Conservation (phyloP, 257 asterid genomes). For the Solanum pimpinellifolium region DNA sequence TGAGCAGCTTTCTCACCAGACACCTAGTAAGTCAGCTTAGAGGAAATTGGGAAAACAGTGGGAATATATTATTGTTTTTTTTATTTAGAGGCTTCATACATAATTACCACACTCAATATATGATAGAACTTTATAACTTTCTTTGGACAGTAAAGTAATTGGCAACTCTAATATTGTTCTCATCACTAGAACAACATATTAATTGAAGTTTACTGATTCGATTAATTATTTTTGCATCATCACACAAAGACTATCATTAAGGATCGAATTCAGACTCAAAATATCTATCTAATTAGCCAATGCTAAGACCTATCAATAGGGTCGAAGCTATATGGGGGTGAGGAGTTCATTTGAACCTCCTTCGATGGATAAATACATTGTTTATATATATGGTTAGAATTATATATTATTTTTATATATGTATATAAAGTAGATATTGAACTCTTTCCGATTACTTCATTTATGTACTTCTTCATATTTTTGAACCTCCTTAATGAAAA, state of each 20-base stretch:
- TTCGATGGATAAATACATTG: fast-evolving
- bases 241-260: background rate
- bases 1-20: constrained; percentile 9
- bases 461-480: background rate
- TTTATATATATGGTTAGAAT: too few species aligned
- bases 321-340: fast-evolving
- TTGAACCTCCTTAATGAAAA: background rate
- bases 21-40: background rate
- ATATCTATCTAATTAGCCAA: background rate
- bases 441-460: background rate
- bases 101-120: background rate
- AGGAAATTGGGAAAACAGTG: background rate
- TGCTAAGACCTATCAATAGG: background rate
- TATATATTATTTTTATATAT: too few species aligned
- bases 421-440: background rate
- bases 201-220: too few species aligned
- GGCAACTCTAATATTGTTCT: background rate
- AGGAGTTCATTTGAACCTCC: background rate
- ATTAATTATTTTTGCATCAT: background rate
- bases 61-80: background rate
- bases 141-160: background rate
- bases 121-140: background rate
- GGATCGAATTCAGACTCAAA: background rate
- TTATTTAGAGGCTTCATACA: background rate
- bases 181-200: background rate